Evolutionary conservation across 2,329 filamentous ascomycete species (phyloP), one percentile per base, ranked within the genome.

Genomic region (Ciborinia camelliae): DNA sequence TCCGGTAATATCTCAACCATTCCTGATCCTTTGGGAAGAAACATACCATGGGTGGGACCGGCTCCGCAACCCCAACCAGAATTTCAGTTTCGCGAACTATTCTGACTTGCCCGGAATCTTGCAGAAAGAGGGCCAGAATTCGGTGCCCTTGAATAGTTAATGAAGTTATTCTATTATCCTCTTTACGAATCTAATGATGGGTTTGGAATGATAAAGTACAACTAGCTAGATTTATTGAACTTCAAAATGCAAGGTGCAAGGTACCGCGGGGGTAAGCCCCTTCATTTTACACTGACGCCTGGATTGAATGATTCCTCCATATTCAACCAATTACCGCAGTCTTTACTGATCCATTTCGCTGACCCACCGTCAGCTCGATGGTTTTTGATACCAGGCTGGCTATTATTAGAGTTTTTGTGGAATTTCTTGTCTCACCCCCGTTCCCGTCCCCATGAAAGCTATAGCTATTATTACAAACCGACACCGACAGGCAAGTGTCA

Each of bases 1-100:
- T 54, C 51, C 12, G 51, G 51, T 5, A 54, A n/a, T 15, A 54
- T 54, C 51, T 54, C 51, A 10, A 54, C 51, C 51, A 54, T 54
- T 4, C 37, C 51, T 37, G 51, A 54, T 10, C 32, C 4, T 26
- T 54, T 32, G 12, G 51, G 51, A n/a, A 54, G 51, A 54, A 54
- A 54, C 1, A 54, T 54, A 10, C 51, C 51, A 39, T 54, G 51
- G 4, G 51, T 54, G 1, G 39, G 3, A 6, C 51, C 51, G 12
- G 32, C 51, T 18, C 51, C 51, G 23, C 39, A 18, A 54, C 51
- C 10, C 51, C 32, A 2, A 54, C 51, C 4, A 54, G 51, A 18
- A 54, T n/a, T 3, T 54, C 51, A 26, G 51, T 54, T 6, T 54
- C 51, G 2, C 32, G 51, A n/a, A 54, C n/a, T 26, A 54, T 15